Base-by-base conservation (phyloP, 768 basidiomycete genomes). In the Amanita phalloides region DNA sequence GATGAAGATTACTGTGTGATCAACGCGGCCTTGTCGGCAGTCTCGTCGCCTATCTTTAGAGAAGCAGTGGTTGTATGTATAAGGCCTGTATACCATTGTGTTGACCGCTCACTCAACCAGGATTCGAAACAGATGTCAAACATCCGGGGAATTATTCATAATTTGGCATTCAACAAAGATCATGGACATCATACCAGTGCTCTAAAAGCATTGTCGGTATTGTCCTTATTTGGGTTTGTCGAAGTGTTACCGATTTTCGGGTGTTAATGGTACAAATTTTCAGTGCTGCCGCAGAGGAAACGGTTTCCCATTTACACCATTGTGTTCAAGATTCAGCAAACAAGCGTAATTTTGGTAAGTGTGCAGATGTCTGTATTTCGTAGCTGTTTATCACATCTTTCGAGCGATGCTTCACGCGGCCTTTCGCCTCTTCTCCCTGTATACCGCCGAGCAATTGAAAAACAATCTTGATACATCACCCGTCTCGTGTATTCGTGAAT, bases 401-500 rank as follows among this genome's bases (percentile, higher is more conserved):
- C 36, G 7, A 52, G 51, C 43, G 23, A 45, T 70, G 17, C 56
- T 74, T 46, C 60, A 67, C n/a, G 71, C 63, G 14, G 58, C 68
- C 7, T 76, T 74, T 57, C 62, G 59, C 9, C 49, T 72, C 8
- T 54, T 76, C 14, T 60, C 64, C 3, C 58, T 62, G 17, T 50
- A 65, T 25, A 33, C 62, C 38, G 55, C 68, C 8, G 39, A 45
- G 20, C 51, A 52, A 26, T 42, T 52, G n/a, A 65, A 68, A 54
- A 55, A 60, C 33, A 59, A 57, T 3, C 55, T 60, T 41, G 56
- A 59, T 1, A 54, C 60, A 33, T 67, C 71, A 11, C 67, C 76
- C 45, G 64, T 81, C 11, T 64, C 69, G 10, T 61, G 63, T 51
- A 74, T 90, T 45, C 77, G 81, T 2, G 68, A 72, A 48, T 67